Base-by-base conservation (phyloP, 169 alveolate genomes). In the Cryptosporidium bovis region DNA sequence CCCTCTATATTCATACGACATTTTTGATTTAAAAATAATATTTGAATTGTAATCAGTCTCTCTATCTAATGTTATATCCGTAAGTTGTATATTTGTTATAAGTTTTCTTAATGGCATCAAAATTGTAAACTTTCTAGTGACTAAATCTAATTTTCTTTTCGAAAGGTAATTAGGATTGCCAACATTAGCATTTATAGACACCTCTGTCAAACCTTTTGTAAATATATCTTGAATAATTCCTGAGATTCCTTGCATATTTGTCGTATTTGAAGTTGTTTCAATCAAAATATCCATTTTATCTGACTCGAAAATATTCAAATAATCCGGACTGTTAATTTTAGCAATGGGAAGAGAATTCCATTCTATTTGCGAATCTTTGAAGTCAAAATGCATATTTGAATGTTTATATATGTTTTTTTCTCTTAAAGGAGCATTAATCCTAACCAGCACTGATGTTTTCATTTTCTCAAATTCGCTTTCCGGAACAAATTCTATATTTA, bases 271-370 rank as follows among this genome's bases (percentile, higher is more conserved):
- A 0, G 36, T 60, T 77, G 87, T 46, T 29, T 77, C 71, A 60
- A 77, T 27, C 48, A 62, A 36, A 15, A 62, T 29, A 46, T 60
- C 48, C 20, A 77, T 13, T 44, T 60, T 56, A 62, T 62, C 71
- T n/a, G 87, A 56, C 8, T 77, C 66, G 46, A 62, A 77, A 40
- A 77, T 77, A n/a, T 77, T 71, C 34, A 77, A 48, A 8, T 71
- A 77, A 46, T 36, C 62, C 3, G 87, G 87, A 60, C 64, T 77
- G 10, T 18, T 60, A 18, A 77, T 62, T 24, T 13, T 62, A 5
- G 87, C 87, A 77, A 62, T 46, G 16, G 71, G 77, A 60, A 60
- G 31, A 10, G 71, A 58, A 62, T 77, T 44, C 87, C 87, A 77
- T 50, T 77, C 87, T 34, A 77, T 40, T 20, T 24, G 13, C 24